Percentiles rank a stretch among this genome's conserved stretches.
These are phyloP conservation scores for Penicillium roqueforti DNA, from an alignment of 495 filamentous ascomycete species.

Conservation along the genomic window DNA sequence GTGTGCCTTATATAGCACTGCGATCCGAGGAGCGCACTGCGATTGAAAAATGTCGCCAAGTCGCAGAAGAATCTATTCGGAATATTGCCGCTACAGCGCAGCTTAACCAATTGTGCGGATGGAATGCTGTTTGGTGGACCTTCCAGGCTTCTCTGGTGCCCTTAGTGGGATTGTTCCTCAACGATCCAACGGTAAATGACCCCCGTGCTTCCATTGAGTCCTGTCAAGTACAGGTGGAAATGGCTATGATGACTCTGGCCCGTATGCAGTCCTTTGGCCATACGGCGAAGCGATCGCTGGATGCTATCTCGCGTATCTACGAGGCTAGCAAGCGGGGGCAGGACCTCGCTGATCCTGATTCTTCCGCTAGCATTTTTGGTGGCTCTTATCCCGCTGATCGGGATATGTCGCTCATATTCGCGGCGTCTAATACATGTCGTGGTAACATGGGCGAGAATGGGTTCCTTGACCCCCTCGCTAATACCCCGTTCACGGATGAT, in stretches of 20 bases:
- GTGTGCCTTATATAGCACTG: conserved; percentile 53
- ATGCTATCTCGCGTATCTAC: conserved; percentile 66
- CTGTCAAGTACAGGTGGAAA: conserved; percentile 57
- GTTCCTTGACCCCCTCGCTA: conserved; percentile 25
- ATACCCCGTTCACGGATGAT: conserved; percentile 32
- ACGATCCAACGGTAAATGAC: conserved; percentile 51
- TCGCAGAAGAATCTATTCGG: conserved; percentile 66
- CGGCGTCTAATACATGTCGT: conserved; percentile 21
- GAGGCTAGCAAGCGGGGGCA: conserved; percentile 51
- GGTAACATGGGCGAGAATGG: conserved; percentile 22
- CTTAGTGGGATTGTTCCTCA: conserved; percentile 66
- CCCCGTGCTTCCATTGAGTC: conserved; percentile 49
- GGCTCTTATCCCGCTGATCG: conserved; percentile 21
- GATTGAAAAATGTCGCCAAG: conserved; percentile 62
- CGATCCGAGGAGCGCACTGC: conserved; percentile 63
- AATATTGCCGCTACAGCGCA: conserved; percentile 65
- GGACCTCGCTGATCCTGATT: conserved; percentile 8
- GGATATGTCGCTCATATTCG: conserved; percentile 15
- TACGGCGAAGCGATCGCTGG: conserved; percentile 62
- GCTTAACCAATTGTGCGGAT: conserved; percentile 71
- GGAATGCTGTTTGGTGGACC: conserved; percentile 80
- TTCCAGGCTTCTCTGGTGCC: conserved; percentile 80
- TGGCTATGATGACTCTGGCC: conserved; percentile 62
- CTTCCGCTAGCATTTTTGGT: neutral
- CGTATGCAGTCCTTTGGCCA: conserved; percentile 67